Base-by-base conservation (phyloP, 495 filamentous ascomycete genomes). In the Physcia stellaris region DNA sequence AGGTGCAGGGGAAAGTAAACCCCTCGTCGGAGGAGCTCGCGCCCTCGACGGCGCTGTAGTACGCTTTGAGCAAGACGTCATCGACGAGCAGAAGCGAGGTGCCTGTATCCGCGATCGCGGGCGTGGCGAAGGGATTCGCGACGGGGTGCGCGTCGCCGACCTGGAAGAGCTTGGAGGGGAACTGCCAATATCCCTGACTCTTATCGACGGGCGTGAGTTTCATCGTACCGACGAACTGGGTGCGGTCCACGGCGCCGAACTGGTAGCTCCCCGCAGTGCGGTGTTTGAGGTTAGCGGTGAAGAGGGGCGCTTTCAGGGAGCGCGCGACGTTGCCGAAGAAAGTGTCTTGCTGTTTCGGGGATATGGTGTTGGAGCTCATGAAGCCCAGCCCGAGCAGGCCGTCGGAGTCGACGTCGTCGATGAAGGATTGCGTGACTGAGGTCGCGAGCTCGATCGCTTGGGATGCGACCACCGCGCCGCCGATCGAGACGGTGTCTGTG, bases 331-430 rank as follows among this genome's bases (percentile, higher is more conserved):
- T 87, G 41, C 85, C 82, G 55, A 90, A 88, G 57, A 86, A 90
- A 20, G 83, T 90, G 50, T 73, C 75, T 51, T 86, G 79, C 45
- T 62, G 63, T 11, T 64, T 54, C 0, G 81, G 79, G 35, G 69
- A 55, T 28, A 90, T 71, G 22, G 70, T 77, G 60, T 86, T 93
- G 57, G 86, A 64, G 13, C 57, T 60, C 45, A 70, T 74, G 56
- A 86, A 93, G 6, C 72, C 80, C 17, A 90, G 68, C 20, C 85
- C 85, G 15, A 90, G 59, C 2, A 93, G 66, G n/a, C 84, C 85
- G 48, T 83, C 77, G 33, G 67, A 75, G 28, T 59, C 45, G 5
- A 61, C 68, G 45, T 81, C 73, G n/a, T 71, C 49, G 31, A 76
- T 53, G 53, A 93, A 88, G 3, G 68, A 65, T 11, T 52, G 39